Base-by-base conservation (phyloP, 768 basidiomycete genomes). In the Cyclocybe cylindracea region DNA sequence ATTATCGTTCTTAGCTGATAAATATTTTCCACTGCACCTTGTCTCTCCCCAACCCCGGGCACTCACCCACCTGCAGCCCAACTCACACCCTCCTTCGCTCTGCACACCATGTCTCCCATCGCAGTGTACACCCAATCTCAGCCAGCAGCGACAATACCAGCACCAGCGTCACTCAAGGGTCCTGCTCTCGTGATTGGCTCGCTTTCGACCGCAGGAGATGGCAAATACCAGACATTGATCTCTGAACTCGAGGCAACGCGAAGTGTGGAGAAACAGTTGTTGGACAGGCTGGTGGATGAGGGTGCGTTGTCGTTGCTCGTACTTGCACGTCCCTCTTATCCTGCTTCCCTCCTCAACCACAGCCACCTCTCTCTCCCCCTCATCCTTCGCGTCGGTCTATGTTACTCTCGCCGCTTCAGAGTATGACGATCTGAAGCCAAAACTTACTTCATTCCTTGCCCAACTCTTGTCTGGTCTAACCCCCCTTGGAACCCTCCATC, bases 261-360 rank as follows among this genome's bases (percentile, higher is more conserved):
- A 55, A 62, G 71, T 33, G 84, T 91, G 31, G 91, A 94, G 60
- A 86, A 80, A 61, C 85, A 92, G 64, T 83, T 94, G 74, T 70
- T 94, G 29, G 92, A 95, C 66, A 78, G 93, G 54, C 71, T 95
- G 54, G 72, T 92, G 11, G 91, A 91, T 68, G 79, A 82, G 73
- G 92, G 92, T 93, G 61, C 46, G 77, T 68, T 11, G 37, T 37
- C n/a, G 10, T 9, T 7, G 11, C 18, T 38, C 5, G 14, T 39
- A 29, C 7, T 46, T 59, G 7, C 54, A 29, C 7, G 13, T 11
- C 10, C 35, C 37, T 18, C 32, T 31, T 11, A 31, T n/a, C 24
- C 13, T 3, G 46, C 32, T 33, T 13, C 39, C 56, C 57, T 13
- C 59, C 48, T 11, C 54, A 46, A 34, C 38, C 10, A 18, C 55